phyloP scores from a whole-genome alignment of 495 filamentous ascomycete genomes.

The Penicillium coprophilum region DNA sequence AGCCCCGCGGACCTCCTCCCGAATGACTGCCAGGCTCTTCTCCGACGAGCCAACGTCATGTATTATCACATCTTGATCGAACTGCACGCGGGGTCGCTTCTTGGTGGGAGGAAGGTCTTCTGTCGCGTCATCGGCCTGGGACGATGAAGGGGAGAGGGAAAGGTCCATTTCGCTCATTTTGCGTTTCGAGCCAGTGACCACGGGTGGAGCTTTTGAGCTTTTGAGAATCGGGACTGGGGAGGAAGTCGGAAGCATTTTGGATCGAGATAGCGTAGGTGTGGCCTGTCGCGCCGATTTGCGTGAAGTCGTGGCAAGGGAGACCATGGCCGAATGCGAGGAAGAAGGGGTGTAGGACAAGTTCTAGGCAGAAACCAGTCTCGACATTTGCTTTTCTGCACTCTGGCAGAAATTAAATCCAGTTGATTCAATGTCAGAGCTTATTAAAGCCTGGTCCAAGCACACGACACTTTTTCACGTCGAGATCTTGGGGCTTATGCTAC shows the following conservation, averaged over 20 bases:
- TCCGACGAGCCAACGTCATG: constrained; percentile 45
- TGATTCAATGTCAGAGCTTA: constrained; percentile 10
- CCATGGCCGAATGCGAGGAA: constrained; percentile 35
- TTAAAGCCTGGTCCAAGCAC: constrained; percentile 23
- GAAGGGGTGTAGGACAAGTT: constrained; percentile 4
- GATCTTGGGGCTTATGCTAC: constrained; percentile 18
- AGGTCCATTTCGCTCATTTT: constrained; percentile 45
- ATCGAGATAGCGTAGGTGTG: constrained; percentile 23
- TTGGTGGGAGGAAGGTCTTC: constrained; percentile 45
- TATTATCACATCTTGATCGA: constrained; percentile 69
- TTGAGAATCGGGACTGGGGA: constrained; percentile 48
- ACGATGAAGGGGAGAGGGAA: constrained; percentile 37
- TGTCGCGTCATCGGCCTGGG: constrained; percentile 36
- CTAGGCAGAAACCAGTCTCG: constrained; percentile 12
- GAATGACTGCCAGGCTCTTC: constrained; percentile 60
- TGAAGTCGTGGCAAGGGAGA: constrained; percentile 42
- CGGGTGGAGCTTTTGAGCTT: constrained; percentile 29
- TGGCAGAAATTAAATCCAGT: constrained; percentile 4
- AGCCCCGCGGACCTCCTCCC: constrained; percentile 70
- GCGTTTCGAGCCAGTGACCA: constrained; percentile 35
- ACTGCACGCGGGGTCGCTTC: constrained; percentile 70
- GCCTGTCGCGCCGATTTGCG: constrained; percentile 31
- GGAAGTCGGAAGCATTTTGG: constrained; percentile 37
- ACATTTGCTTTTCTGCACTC: constrained; percentile 27
- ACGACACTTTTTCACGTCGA: constrained; percentile 24